Evolutionary conservation across 805 yeast species (phyloP).

Genomic region (Metschnikowia drakensbergensis): DNA sequence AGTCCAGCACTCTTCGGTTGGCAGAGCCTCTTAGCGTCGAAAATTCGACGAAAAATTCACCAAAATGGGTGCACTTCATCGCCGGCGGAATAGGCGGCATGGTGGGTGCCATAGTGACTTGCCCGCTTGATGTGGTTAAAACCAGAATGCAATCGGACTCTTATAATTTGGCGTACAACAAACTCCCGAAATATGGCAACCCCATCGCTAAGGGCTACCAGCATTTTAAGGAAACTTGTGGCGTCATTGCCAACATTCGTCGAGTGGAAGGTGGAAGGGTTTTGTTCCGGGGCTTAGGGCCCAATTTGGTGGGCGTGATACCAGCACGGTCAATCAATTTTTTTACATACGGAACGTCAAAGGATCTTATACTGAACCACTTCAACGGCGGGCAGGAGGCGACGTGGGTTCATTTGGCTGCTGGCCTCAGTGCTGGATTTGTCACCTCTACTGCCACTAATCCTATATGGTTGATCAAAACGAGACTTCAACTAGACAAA

Average conservation of each 20-base stretch:
- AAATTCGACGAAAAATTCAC: conserved; percentile 14
- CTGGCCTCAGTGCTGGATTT: conserved; percentile 90
- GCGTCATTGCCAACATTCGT: conserved; percentile 67
- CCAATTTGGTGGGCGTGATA: conserved; percentile 93
- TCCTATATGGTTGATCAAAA: conserved; percentile 96
- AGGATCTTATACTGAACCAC: conserved; percentile 61
- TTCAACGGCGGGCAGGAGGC: conserved; percentile 75
- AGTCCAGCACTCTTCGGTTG: conserved; percentile 50
- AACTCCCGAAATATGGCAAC: conserved; percentile 37
- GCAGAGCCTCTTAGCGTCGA: conserved; percentile 27
- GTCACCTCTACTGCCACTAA: conserved; percentile 95
- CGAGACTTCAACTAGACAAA: conserved; percentile 88
- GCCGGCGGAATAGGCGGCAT: conserved; percentile 95
- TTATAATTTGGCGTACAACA: conserved; percentile 55
- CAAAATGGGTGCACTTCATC: conserved; percentile 72
- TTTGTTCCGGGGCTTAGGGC: conserved; percentile 91
- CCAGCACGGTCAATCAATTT: conserved; percentile 97
- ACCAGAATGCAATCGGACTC: conserved; percentile 92
- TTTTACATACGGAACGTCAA: conserved; percentile 93
- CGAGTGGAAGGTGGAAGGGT: conserved; percentile 78
- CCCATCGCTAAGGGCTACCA: conserved; percentile 47
- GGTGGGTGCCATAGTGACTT: conserved; percentile 93
- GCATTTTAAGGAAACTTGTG: conserved; percentile 81
- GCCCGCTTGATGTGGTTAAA: conserved; percentile 95
- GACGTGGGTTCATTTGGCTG: conserved; percentile 76